A percentile compares a stretch with the other conserved stretches of the same genome.
Evolutionary conservation across 225 moss, liverwort and hornwort genomes (phyloP).

Genomic region (Polytrichum formosum): DNA sequence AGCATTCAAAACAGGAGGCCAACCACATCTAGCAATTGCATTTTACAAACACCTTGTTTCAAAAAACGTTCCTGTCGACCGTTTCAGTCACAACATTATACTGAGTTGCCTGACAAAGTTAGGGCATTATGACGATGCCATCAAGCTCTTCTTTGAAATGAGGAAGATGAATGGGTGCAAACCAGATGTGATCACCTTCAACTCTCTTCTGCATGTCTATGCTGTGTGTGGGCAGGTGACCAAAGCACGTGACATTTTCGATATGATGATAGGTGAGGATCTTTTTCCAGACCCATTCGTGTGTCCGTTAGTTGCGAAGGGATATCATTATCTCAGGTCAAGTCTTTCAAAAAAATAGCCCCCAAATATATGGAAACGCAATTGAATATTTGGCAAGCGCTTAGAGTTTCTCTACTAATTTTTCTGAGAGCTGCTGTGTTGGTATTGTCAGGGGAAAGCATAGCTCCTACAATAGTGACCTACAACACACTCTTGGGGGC

Average conservation of each 20-base stretch:
- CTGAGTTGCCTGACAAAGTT: conserved; percentile 82
- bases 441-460: conserved; percentile 51
- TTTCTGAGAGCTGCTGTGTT: no score
- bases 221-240: conserved; percentile 61
- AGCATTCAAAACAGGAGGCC: conserved; percentile 76
- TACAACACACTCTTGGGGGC: conserved; percentile 86
- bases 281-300: no score
- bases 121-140: conserved; percentile 65
- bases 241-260: conserved; percentile 60
- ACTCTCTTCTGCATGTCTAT: conserved; percentile 79
- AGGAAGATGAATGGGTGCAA: conserved; percentile 68
- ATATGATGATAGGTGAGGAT: conserved; percentile 63
- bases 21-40: conserved; percentile 57
- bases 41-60: conserved; percentile 66
- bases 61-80: conserved; percentile 62
- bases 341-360: no score
- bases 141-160: conserved; percentile 72
- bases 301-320: no score
- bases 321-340: no score
- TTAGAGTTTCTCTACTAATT: not conserved
- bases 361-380: no score
- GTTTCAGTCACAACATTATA: conserved; percentile 75
- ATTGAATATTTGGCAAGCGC: not conserved
- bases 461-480: conserved; percentile 75
- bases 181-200: conserved; percentile 85